Evolutionary conservation across 2,329 filamentous ascomycete genomes (phyloP).

Genomic region (Exophiala sp.): DNA sequence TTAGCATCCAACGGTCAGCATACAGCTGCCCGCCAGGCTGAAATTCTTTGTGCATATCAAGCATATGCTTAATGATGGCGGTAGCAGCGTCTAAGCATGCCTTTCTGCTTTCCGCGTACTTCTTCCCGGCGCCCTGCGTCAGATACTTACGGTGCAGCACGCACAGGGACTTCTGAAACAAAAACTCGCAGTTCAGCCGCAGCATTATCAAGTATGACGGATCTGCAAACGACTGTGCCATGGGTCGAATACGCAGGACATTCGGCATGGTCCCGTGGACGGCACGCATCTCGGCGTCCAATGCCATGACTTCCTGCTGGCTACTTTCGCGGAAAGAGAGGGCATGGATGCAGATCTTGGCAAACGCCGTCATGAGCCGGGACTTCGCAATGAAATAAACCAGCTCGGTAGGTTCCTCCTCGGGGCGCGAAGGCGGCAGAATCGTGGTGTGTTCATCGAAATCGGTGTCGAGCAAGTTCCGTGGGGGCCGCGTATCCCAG

Average conservation of each 20-base stretch:
- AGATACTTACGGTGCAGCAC: conserved; percentile 53
- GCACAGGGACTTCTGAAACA: conserved; percentile 48
- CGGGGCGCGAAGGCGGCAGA: conserved; percentile 51
- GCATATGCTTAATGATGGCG: conserved; percentile 45
- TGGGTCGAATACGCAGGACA: conserved; percentile 21
- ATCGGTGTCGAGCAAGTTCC: conserved; percentile 57
- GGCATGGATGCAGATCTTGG: conserved; percentile 30
- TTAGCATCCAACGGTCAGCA: conserved; percentile 53
- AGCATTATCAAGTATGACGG: conserved; percentile 48
- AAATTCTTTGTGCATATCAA: conserved; percentile 46
- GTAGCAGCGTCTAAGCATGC: conserved; percentile 46
- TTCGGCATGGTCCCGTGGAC: conserved; percentile 26
- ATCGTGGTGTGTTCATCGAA: conserved; percentile 47
- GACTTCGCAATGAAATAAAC: conserved; percentile 34
- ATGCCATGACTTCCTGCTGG: conserved; percentile 24
- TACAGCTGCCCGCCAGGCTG: conserved; percentile 51
- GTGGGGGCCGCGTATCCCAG: conserved; percentile 53
- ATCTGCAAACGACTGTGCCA: conserved; percentile 41
- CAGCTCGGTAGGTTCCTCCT: conserved; percentile 40
- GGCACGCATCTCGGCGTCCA: conserved; percentile 29
- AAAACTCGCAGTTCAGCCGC: conserved; percentile 47
- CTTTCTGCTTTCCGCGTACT: conserved; percentile 38
- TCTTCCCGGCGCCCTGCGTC: conserved; percentile 29
- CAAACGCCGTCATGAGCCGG: conserved; percentile 29
- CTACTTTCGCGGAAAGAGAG: conserved; percentile 27